Evolutionary conservation across 2,329 filamentous ascomycete genomes (phyloP).

Genomic region (Rasamsonia emersonii): DNA sequence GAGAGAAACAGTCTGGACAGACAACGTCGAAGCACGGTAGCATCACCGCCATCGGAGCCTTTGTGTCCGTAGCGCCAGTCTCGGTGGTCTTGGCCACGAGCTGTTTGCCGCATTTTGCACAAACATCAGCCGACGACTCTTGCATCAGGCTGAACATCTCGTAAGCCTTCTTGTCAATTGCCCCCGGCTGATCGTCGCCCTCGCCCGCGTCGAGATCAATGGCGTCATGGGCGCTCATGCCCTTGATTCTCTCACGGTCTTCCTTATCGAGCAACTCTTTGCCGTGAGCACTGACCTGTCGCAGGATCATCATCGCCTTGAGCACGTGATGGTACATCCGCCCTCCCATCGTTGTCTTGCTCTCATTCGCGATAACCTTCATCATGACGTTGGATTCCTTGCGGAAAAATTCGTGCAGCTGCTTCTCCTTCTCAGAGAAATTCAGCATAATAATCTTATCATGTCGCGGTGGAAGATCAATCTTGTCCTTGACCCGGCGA

Average conservation of each 20-base stretch:
- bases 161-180: conserved; percentile 67
- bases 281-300: conserved; percentile 89
- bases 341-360: conserved; percentile 63
- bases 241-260: conserved; percentile 71
- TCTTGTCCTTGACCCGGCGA: conserved; percentile 82
- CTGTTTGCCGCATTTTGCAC: conserved; percentile 59
- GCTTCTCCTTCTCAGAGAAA: conserved; percentile 66
- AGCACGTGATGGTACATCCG: conserved; percentile 91
- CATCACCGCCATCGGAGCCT: conserved; percentile 57
- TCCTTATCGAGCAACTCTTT: conserved; percentile 78
- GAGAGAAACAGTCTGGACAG: conserved; percentile 63
- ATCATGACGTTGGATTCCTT: conserved; percentile 73
- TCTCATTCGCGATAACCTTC: conserved; percentile 59
- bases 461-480: conserved; percentile 65
- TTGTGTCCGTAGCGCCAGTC: conserved; percentile 44
- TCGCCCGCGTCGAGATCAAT: conserved; percentile 82
- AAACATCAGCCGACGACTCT: conserved; percentile 69
- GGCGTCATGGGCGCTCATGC: conserved; percentile 72
- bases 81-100: conserved; percentile 48
- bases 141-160: conserved; percentile 78
- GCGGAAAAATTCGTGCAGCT: conserved; percentile 77
- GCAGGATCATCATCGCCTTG: conserved; percentile 80
- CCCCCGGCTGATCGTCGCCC: conserved; percentile 46
- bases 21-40: conserved; percentile 81
- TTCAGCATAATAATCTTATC: conserved; percentile 66